Percentiles rank a stretch among this genome's conserved stretches.
These are phyloP conservation scores for Carex parvula DNA, from an alignment of 176 grass and related monocot species.

Conservation along the genomic window DNA sequence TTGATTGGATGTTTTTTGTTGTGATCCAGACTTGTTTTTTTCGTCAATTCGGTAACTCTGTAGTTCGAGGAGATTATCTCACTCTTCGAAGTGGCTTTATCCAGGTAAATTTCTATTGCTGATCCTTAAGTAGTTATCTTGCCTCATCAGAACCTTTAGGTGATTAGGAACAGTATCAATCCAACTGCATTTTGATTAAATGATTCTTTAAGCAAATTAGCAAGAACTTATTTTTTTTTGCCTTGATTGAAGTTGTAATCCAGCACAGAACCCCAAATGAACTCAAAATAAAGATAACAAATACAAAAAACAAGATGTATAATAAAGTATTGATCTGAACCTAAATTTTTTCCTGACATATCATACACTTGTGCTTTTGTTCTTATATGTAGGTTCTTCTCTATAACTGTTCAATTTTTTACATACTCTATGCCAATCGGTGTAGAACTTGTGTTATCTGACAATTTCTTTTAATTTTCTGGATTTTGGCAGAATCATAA, in stretches of 20 bases:
- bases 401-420: neutral
- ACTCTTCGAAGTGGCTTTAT: slow-evolving; percentile 95
- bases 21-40: slow-evolving; percentile 78
- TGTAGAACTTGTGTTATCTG: neutral
- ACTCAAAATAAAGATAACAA: neutral
- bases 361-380: neutral
- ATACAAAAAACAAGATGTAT: neutral
- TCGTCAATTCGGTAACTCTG: slow-evolving; percentile 83
- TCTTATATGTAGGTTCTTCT: neutral
- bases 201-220: neutral
- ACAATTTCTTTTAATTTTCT: slow-evolving; percentile 28
- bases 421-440: neutral
- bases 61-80: slow-evolving; percentile 92
- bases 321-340: neutral
- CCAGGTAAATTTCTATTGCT: slow-evolving; percentile 39
- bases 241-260: neutral
- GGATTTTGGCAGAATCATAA: slow-evolving; percentile 72
- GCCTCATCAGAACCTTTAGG: neutral
- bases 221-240: neutral
- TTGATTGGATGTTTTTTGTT: slow-evolving; percentile 25
- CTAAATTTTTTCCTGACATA: neutral
- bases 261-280: neutral
- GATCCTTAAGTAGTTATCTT: neutral
- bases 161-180: neutral
- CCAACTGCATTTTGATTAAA: neutral